Conservation (phyloP, 129 eudicot genomes). For the Arctium lappa region DNA sequence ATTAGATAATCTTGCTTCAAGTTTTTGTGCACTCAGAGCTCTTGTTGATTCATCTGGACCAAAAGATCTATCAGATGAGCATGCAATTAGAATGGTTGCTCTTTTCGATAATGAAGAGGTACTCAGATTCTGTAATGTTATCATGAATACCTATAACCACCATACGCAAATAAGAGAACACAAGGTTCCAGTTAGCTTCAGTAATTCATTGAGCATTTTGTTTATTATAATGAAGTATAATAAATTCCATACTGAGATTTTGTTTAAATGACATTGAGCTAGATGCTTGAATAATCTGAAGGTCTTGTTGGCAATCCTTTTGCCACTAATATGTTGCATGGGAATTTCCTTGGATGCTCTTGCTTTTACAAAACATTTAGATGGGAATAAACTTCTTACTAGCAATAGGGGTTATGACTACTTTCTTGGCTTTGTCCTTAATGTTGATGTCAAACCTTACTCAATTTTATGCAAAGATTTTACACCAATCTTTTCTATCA, state of each 20-base stretch:
- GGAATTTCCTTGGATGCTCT: neutral
- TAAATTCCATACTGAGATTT: neutral
- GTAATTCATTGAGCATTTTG: neutral
- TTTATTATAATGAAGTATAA: neutral
- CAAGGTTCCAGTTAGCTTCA: neutral
- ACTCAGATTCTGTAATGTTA: neutral
- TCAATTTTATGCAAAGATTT: neutral
- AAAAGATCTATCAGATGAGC: conserved; percentile 66
- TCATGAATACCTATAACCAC: conserved; percentile 5
- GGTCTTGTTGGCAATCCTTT: neutral
- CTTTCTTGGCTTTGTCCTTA: neutral
- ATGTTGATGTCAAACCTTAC: neutral
- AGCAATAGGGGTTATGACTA: conserved; percentile 9
- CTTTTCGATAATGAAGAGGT: conserved; percentile 97
- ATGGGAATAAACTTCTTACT: conserved; percentile 9
- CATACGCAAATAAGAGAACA: neutral
- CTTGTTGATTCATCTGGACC: conserved; percentile 77
- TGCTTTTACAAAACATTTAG: neutral
- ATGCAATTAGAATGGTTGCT: conserved; percentile 87
- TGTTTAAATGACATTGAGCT: neutral
- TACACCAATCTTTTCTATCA: neutral
- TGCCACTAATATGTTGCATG: neutral
- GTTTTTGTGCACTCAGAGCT: conserved; percentile 89
- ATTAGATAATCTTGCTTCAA: conserved; percentile 88
- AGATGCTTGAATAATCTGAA: neutral